A percentile compares a stretch with the other conserved stretches of the same genome.
Conservation (phyloP, 768 basidiomycete genomes). For the Coprinopsis marcescibilis region DNA sequence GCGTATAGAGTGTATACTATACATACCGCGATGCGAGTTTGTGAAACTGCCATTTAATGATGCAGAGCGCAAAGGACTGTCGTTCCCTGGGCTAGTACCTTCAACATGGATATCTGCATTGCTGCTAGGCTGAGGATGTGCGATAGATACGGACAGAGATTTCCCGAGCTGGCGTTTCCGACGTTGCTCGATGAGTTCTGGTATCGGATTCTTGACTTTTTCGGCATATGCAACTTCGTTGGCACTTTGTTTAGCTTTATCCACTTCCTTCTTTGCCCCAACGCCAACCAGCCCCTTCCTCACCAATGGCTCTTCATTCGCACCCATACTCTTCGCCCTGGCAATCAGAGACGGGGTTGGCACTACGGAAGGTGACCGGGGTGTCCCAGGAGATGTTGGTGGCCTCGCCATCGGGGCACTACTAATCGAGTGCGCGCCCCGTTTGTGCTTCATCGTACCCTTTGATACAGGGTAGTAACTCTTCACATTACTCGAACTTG, state of each 20-base stretch:
- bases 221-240: conserved; percentile 17
- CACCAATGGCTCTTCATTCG: neutral
- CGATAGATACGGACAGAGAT: conserved; percentile 63
- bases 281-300: conserved; percentile 55
- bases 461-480: neutral
- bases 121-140: too few relatives aligned
- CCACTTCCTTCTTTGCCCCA: neutral
- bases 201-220: conserved; percentile 32
- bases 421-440: conserved; percentile 75
- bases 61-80: too few relatives aligned
- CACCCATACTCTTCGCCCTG: conserved; percentile 20
- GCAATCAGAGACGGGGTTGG: conserved; percentile 11
- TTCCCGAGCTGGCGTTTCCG: conserved; percentile 50
- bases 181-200: conserved; percentile 47
- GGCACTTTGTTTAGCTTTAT: neutral
- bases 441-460: conserved; percentile 35
- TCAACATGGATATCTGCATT: too few relatives aligned
- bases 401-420: conserved; percentile 77
- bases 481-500: neutral
- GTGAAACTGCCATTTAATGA: too few relatives aligned
- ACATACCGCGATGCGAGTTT: too few relatives aligned
- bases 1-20: too few relatives aligned
- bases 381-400: conserved; percentile 74
- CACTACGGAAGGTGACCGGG: conserved; percentile 25
- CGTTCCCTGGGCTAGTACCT: too few relatives aligned